Base-by-base conservation (phyloP, 257 asterid species). In the Eucommia ulmoides region DNA sequence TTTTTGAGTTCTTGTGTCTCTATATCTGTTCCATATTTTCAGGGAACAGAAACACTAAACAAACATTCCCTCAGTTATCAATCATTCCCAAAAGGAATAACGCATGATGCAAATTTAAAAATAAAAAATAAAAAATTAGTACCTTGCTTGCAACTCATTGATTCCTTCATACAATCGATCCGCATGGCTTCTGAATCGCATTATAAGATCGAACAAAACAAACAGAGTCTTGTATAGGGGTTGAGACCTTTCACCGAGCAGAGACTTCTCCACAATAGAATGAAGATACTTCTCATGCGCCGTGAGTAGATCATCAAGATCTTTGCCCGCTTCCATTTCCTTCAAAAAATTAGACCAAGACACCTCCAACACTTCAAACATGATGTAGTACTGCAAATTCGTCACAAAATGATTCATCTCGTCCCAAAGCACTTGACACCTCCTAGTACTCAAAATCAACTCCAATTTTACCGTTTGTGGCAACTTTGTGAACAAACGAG, bases 401-500 rank as follows among this genome's bases (percentile, higher is more conserved):
- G 99, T 65, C 48, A 86, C 93, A 59, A 91, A 86, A 64, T 91
- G 97, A 69, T 91, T 91, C 99, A 91, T 91, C 76, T 91, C 99
- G 51, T 64, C 95, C 99, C 99, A 91, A 45, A 86, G 92, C 64
- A 86, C 99, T 64, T 91, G 99, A 66, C 97, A 91, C 69, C 78
- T 87, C 73, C 97, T 79, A 55, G 97, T 79, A 33, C 95, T 79
- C 68, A 81, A 68, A 66, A 77, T 64, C 77, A 91, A 65, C 86
- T 79, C 93, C 62, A 60, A 61, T 67, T 79, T 86, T 62, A 91
- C 84, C 65, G 82, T 77, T 2, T 65, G 70, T 14, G 97, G 97
- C 59, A 86, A 56, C 76, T 77, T 83, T 44, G 79, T 56, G 58
- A 75, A 79, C 68, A 72, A 77, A 50, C 76, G 84, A 53, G 98